Percentiles rank a stretch among this genome's conserved stretches.
phyloP scores from a whole-genome alignment of 1,284 basidiomycete genomes.

The Cryptococcus maquisensis region DNA sequence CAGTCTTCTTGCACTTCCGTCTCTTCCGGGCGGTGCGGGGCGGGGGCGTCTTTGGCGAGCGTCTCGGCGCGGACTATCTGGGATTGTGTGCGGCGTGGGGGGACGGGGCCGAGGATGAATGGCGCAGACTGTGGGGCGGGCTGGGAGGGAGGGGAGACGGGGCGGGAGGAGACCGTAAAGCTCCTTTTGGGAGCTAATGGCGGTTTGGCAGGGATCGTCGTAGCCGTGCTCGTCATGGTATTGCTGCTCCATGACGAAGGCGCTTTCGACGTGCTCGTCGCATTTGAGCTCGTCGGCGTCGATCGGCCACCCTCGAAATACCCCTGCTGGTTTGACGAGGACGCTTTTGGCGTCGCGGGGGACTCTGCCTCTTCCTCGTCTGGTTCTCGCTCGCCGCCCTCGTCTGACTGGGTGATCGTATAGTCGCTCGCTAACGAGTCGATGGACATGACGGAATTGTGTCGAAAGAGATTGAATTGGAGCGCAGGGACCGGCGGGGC shows the following conservation, averaged over 20 bases:
- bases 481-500: conserved; percentile 34
- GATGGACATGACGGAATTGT: conserved; percentile 36
- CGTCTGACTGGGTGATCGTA: neutral
- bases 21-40: conserved; percentile 14
- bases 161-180: conserved; percentile 19
- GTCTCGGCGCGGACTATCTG: conserved; percentile 5
- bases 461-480: conserved; percentile 41
- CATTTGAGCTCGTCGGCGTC: neutral
- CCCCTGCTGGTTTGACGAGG: neutral
- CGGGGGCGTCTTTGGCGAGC: conserved; percentile 7
- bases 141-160: neutral
- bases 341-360: conserved; percentile 30
- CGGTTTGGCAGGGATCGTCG: neutral
- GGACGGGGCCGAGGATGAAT: conserved; percentile 18
- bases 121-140: neutral
- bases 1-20: conserved; percentile 15
- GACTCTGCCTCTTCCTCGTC: conserved; percentile 8
- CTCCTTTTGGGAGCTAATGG: conserved; percentile 18
- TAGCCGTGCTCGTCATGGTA: no score
- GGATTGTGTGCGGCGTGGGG: conserved; percentile 2
- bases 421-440: conserved; percentile 19
- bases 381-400: conserved; percentile 1
- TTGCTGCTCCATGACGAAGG: neutral
- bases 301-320: neutral
- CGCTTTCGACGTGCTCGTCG: neutral